Evolutionary conservation across 2,329 filamentous ascomycete species (phyloP).

Genomic region (Pseudopithomyces chartarum): DNA sequence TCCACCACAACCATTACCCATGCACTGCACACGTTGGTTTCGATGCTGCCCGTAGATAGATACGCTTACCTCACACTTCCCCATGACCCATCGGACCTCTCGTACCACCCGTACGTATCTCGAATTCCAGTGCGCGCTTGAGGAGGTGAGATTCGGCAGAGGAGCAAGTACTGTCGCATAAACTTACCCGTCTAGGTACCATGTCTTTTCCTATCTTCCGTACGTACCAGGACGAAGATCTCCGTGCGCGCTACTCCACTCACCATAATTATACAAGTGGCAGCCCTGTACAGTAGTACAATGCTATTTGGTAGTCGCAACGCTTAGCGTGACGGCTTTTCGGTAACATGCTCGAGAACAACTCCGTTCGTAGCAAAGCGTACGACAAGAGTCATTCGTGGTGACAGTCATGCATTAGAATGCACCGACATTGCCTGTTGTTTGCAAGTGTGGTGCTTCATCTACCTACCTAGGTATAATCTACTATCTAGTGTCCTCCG

Average conservation of each 20-base stretch:
- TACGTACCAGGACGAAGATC: not conserved
- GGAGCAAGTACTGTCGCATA: not conserved
- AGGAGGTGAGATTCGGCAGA: too few species aligned
- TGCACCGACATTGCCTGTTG: too few species aligned
- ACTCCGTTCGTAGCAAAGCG: not conserved
- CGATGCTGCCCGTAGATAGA: not conserved
- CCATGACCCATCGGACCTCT: too few species aligned
- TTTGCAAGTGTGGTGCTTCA: too few species aligned
- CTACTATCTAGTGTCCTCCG: not conserved
- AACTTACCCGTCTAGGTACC: not conserved
- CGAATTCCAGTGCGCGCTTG: not conserved
- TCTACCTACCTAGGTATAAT: too few species aligned
- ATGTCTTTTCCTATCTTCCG: not conserved
- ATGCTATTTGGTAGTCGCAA: too few species aligned
- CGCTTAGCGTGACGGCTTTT: constrained; percentile 3
- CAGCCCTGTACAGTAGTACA: too few species aligned
- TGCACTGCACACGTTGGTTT: not conserved
- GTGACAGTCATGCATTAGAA: too few species aligned
- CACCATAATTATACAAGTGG: not conserved
- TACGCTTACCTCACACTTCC: not conserved
- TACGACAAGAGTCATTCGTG: not conserved
- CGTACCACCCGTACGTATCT: too few species aligned
- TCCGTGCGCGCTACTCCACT: not conserved
- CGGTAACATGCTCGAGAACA: not conserved
- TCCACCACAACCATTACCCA: not conserved